Evolutionary conservation across 140 eudicot species (phyloP), one percentile per base, ranked within the genome.

Genomic region (Bidens hawaiensis): DNA sequence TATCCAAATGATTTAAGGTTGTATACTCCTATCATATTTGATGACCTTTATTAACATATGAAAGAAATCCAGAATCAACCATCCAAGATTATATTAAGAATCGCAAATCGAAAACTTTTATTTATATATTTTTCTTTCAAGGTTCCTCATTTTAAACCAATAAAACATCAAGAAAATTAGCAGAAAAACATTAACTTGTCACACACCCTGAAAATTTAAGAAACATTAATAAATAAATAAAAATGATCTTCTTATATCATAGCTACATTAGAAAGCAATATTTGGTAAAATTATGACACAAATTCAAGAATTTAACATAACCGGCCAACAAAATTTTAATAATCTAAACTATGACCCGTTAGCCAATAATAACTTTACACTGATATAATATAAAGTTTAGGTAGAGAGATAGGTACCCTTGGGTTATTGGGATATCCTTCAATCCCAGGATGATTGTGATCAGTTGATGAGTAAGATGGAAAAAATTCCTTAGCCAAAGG

Each of bases 401-500:
- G 14, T 16, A 30, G 13, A 38, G n/a, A 38, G 54, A 25, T 14
- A n/a, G 21, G 72, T 89, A 89, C 97, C 97, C 83, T 89, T 75
- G 85, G 69, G 58, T 85, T 81, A 54, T 74, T 86, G 10, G 86
- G 84, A 55, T 52, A 65, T 40, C 69, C 85, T 57, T 74, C 78
- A 49, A 74, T 58, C 6, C 75, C 90, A 68, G 8, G 59, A 48
- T 67, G 82, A 80, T 72, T 64, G 56, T 67, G 78, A 77, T 81
- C 86, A 72, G 54, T 34, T n/a, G 34, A 58, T n/a, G 80, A 69
- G 64, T 76, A 83, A 15, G 97, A 90, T 64, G 97, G 97, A 51
- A 90, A 55, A 50, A 90, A 90, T 70, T 90, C 97, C 75, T 90
- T 78, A 22, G 97, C 97, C 89, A 83, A 15, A 4, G 98, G 98